Conservation (phyloP, 139 green algal genomes). For the Chloropicon primus region DNA sequence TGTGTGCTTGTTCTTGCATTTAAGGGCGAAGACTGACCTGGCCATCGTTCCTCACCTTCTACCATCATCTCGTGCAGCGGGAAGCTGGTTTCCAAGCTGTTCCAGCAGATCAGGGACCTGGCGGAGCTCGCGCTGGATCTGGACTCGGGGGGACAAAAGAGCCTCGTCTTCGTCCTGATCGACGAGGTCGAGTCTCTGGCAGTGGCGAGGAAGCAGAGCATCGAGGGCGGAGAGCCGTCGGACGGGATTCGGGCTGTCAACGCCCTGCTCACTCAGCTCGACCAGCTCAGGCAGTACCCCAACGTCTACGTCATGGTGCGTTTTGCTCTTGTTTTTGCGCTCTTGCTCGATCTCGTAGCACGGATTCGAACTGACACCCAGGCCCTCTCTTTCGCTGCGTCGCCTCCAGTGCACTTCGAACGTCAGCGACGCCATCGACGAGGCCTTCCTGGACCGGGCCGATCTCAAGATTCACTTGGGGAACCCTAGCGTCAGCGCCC, state of each 20-base stretch:
- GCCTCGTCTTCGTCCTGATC: constrained; percentile 91
- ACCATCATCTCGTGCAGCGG: too few relatives aligned
- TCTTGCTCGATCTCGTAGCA: neutral
- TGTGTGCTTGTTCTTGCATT: too few relatives aligned
- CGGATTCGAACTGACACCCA: neutral
- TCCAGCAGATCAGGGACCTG: constrained; percentile 66
- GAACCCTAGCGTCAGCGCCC: neutral
- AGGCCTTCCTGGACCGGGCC: constrained; percentile 91
- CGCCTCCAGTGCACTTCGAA: constrained; percentile 48
- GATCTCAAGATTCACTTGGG: constrained; percentile 70
- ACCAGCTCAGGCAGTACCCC: constrained; percentile 57
- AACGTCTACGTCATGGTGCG: constrained; percentile 65
- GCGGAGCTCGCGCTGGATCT: constrained; percentile 35
- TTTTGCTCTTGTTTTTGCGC: constrained; percentile 33
- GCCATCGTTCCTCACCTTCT: too few relatives aligned
- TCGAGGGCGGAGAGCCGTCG: constrained; percentile 60
- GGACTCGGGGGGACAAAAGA: constrained; percentile 33
- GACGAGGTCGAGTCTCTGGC: constrained; percentile 81
- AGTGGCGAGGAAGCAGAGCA: constrained; percentile 53
- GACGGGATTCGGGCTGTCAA: constrained; percentile 88
- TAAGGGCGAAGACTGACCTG: too few relatives aligned
- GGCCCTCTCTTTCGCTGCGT: neutral
- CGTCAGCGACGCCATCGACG: constrained; percentile 72
- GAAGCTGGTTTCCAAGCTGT: constrained; percentile 46
- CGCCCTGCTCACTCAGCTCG: constrained; percentile 87